Conservation (phyloP, 768 basidiomycete species). For the Trametes punicea region DNA sequence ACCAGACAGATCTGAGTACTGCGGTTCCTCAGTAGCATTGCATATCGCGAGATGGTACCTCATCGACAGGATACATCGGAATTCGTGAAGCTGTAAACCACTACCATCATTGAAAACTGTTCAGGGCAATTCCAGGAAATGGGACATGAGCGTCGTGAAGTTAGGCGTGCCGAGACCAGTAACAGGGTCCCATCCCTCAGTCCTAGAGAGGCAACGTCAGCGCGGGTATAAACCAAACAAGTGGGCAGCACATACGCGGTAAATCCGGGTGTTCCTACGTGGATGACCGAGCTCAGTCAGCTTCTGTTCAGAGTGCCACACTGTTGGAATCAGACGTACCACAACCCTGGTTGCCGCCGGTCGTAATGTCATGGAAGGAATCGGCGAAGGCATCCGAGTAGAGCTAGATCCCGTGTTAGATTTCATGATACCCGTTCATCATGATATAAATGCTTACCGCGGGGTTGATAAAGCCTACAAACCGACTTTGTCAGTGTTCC, state of each 20-base stretch:
- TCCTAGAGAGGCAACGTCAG: constrained; percentile 5
- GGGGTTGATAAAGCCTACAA: constrained; percentile 51
- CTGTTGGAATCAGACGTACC: constrained; percentile 19
- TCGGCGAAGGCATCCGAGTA: constrained; percentile 19
- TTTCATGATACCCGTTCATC: neutral
- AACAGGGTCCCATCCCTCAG: constrained; percentile 27
- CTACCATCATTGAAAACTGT: too few relatives aligned
- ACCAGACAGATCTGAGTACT: neutral
- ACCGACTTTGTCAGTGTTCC: too few relatives aligned
- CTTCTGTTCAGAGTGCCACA: neutral
- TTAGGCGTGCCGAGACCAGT: constrained; percentile 31
- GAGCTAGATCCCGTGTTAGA: constrained; percentile 1
- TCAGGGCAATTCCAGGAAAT: constrained; percentile 29
- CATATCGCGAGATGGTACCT: too few relatives aligned
- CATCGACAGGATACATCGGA: too few relatives aligned
- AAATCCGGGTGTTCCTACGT: constrained; percentile 23
- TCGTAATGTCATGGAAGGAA: constrained; percentile 34
- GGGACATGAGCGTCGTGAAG: constrained; percentile 23
- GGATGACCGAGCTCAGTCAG: neutral
- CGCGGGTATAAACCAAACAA: neutral
- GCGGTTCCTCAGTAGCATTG: too few relatives aligned
- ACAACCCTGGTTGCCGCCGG: constrained; percentile 34
- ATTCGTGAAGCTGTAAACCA: too few relatives aligned
- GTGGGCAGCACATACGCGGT: constrained; percentile 19
- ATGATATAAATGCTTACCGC: constrained; percentile 37